Evolutionary conservation across 352 stramenopile genomes (phyloP), one percentile per base, ranked within the genome.

Genomic region (Thalassiosira livingstoniorum): DNA sequence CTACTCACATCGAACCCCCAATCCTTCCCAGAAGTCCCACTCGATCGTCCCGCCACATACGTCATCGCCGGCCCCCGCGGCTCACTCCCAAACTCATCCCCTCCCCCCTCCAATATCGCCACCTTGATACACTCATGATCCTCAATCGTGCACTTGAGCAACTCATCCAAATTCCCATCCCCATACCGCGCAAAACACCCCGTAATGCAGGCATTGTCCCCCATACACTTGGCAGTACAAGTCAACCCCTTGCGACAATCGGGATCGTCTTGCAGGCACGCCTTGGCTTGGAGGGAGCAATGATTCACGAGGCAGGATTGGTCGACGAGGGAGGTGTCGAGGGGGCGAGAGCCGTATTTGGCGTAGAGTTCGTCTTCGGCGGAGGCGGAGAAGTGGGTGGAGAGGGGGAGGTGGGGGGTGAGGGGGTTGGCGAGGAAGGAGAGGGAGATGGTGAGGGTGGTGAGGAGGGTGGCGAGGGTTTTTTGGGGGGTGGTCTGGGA

Each of bases 141-240:
- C 82, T 97, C 92, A 78, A 97, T 94, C 11, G 94, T 95, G 72
- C 94, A 97, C 45, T 95, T 94, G 2, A 97, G 78, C 32, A 96
- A 78, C n/a, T 94, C 88, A 73, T 96, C 92, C 18, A 97, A 81
- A 69, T 95, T 94, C 3, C 75, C 58, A 64, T 90, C 91, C 10
- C 94, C 94, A 85, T 96, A 97, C 42, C 93, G 81, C 10, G 94
- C 93, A 79, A 97, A 96, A 81, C 94, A 97, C 21, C 92, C 92
- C 10, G 94, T 97, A 55, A 95, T 95, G 72, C 94, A 97, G 31
- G 87, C 75, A 71, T 96, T 94, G 72, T 97, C 94, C 32, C 94
- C 94, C 35, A 96, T 85, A 68, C 94, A 97, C 61, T 95, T 95
- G 35, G 92, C 92, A 0, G 94, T 94, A 78, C 94, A 97, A 25